Evolutionary conservation across 1,139 yeast species (phyloP).

Genomic region (Hansenula lynferdii): DNA sequence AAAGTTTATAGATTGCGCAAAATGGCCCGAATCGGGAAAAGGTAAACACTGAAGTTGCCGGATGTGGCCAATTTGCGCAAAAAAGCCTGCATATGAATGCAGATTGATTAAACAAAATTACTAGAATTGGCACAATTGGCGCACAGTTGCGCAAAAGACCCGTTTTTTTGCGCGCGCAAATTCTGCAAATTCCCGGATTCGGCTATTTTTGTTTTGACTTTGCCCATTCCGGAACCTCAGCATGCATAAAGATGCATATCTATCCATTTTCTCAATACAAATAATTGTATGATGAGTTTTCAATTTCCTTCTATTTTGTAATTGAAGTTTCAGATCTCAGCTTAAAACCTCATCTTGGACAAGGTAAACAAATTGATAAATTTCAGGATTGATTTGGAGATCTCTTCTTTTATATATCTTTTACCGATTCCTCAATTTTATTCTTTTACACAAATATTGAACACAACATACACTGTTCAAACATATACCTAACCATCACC

Average conservation of each 20-base stretch:
- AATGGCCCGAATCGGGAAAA: too few relatives aligned
- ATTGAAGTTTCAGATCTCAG: neutral
- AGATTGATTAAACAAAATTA: too few relatives aligned
- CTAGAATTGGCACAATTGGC: too few relatives aligned
- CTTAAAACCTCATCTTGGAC: neutral
- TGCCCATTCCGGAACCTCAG: constrained; percentile 8
- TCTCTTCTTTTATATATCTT: neutral
- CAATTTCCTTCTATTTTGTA: too few relatives aligned
- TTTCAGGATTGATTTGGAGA: neutral
- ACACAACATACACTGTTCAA: too few relatives aligned
- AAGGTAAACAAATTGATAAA: neutral
- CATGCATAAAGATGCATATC: constrained; percentile 2
- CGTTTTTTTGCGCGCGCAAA: neutral
- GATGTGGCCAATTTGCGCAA: too few relatives aligned
- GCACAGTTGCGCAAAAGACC: too few relatives aligned
- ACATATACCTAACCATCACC: too few relatives aligned
- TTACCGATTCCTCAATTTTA: neutral
- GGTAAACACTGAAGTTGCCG: too few relatives aligned
- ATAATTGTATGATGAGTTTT: too few relatives aligned
- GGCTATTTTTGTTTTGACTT: constrained; percentile 8
- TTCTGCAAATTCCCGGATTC: neutral
- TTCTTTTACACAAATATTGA: neutral
- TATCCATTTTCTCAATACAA: neutral
- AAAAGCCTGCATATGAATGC: too few relatives aligned
- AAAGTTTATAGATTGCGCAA: neutral